Evolutionary conservation across 208 protist genomes (phyloP), one percentile per base, ranked within the genome.

Genomic region (Acanthamoeba rhysodes): DNA sequence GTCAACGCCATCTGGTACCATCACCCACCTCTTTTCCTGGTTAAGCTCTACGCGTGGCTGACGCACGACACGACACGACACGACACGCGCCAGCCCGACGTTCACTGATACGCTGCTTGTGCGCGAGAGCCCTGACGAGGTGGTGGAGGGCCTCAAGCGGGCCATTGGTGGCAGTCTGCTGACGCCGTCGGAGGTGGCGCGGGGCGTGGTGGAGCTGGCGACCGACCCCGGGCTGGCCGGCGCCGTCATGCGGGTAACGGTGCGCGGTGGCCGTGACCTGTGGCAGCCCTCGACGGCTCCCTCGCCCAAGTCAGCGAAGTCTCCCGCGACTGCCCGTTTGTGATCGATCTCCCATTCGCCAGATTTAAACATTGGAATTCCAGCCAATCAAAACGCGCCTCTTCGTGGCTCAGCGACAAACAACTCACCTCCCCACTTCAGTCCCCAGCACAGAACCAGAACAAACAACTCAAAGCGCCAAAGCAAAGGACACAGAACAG

Each of bases 1-100:
- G 59, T 68, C 48, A 62, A 91, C 50, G 85, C 57, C 14, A 91
- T 91, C 85, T 78, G 70, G 70, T 78, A 6, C 70, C n/a, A 5
- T 72, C 41, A 45, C 9, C 41, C 41, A 45, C 3, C 41, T 45
- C 41, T 45, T 45, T 45, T 45, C 41, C 41, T 45, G 41, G 5
- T 8, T 41, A 8, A 0, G 2, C 3, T 8, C 41, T 8, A 5
- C 41, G 41, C 2, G 41, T 45, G 41, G 3, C 41, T 45, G 41
- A 45, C 41, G 41, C 41, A 45, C 41, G 27, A 32, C 64, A 32
- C 64, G 2, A 24, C 64, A 72, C 27, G 2, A 8, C 64, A 29
- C 22, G n/a, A 72, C 64, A 24, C 22, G 5, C 22, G 9, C 41
- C n/a, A 78, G 70, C 70, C 70, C 70, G 14, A 45, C 70, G 32